Evolutionary conservation across 176 grass and related monocot genomes (phyloP).

Genomic region (Rhynchospora pubera): DNA sequence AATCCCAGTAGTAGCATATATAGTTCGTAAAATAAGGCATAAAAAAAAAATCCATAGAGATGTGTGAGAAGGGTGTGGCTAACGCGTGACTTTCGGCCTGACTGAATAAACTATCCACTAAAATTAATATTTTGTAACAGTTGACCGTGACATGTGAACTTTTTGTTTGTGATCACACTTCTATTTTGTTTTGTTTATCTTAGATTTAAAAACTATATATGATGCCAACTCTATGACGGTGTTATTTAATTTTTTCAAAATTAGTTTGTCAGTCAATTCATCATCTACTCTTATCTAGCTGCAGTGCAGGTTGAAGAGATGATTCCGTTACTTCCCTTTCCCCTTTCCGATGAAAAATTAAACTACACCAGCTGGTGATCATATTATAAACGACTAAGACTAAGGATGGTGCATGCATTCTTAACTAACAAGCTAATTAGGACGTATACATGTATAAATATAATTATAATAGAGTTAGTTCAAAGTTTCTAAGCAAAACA

Average conservation of each 20-base stretch:
- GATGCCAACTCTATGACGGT: neutral
- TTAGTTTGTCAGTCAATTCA: neutral
- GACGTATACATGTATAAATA: no score
- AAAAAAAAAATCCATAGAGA: neutral
- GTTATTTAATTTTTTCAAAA: neutral
- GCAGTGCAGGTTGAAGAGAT: neutral
- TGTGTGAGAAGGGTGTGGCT: neutral
- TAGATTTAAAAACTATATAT: neutral
- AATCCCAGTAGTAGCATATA: neutral
- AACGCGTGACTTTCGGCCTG: neutral
- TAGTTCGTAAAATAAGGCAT: neutral
- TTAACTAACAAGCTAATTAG: neutral
- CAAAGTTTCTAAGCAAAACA: no score
- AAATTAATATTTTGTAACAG: neutral
- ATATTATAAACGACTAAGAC: neutral
- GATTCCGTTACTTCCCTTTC: neutral
- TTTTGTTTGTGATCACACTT: neutral
- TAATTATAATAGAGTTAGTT: no score
- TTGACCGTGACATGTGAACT: slow-evolving; percentile 7
- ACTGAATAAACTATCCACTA: neutral
- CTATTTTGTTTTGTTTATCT: neutral
- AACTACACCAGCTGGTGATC: neutral
- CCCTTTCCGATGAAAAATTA: neutral
- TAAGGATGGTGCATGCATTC: neutral
- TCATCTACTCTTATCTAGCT: neutral